Evolutionary conservation across 345 rosid species (phyloP).

Genomic region (Salix exigua): DNA sequence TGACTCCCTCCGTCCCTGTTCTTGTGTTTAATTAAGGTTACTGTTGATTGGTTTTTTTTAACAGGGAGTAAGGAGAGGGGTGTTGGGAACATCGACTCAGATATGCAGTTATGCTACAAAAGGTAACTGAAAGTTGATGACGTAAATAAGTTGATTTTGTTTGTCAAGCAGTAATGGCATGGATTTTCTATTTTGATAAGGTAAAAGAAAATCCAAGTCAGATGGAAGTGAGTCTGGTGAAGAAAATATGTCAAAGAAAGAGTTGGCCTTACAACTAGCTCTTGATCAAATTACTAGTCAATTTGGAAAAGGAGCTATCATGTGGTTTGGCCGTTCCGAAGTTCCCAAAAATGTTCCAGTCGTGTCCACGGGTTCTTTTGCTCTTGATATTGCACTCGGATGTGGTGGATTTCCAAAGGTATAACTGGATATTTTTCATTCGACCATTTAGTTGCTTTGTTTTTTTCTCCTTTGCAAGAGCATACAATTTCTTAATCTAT

Average conservation of each 20-base stretch:
- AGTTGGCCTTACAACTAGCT: constrained; percentile 79
- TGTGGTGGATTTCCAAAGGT: constrained; percentile 97
- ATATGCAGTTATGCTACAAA: constrained; percentile 53
- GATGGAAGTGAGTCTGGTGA: constrained; percentile 68
- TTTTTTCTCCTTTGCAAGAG: too few relatives aligned
- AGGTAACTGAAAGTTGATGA: constrained; percentile 38
- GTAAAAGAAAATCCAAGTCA: constrained; percentile 61
- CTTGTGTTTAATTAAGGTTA: constrained; percentile 1
- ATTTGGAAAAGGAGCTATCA: constrained; percentile 86
- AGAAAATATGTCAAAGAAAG: constrained; percentile 78
- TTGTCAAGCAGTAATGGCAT: not conserved
- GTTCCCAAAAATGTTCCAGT: constrained; percentile 71
- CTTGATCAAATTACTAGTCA: constrained; percentile 77
- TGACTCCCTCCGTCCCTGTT: not conserved
- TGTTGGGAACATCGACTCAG: constrained; percentile 50
- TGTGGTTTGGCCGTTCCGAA: constrained; percentile 83
- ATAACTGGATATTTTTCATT: not conserved
- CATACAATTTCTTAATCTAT: not conserved
- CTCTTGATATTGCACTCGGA: constrained; percentile 79
- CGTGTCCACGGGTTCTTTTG: constrained; percentile 84
- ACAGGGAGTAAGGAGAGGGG: constrained; percentile 46
- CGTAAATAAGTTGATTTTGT: not conserved
- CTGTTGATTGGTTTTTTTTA: constrained; percentile 1
- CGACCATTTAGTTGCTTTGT: not conserved
- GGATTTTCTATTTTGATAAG: constrained; percentile 31